phyloP scores from a whole-genome alignment of 1,284 basidiomycete species.

The Rhodotorula sp. region DNA sequence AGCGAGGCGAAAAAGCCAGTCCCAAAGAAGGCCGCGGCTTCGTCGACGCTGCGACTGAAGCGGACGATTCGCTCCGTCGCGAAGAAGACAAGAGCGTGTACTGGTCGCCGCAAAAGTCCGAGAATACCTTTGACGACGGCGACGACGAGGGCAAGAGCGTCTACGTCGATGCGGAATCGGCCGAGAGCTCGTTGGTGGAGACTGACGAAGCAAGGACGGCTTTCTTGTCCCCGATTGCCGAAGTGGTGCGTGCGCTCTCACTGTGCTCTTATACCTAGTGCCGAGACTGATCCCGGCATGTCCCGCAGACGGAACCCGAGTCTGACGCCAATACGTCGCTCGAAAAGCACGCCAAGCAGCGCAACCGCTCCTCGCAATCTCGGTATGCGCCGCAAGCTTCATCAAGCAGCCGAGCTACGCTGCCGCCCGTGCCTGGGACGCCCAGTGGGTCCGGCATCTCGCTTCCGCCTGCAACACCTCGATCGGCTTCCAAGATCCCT shows the following conservation, averaged over 20 bases:
- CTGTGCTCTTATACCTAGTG: too few species aligned
- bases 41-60: neutral
- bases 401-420: constrained; percentile 3
- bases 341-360: neutral
- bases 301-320: constrained; percentile 34
- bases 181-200: neutral
- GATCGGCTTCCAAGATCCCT: constrained; percentile 22
- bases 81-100: constrained; percentile 14
- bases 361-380: too few species aligned
- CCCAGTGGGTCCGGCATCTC: neutral
- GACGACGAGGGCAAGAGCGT: constrained; percentile 7
- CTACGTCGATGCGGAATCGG: neutral
- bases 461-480: constrained; percentile 7
- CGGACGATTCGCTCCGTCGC: neutral
- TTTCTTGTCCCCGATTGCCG: constrained; percentile 32
- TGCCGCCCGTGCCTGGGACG: neutral
- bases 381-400: too few species aligned
- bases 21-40: constrained; percentile 7
- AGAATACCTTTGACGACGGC: neutral
- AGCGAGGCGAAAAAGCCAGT: constrained; percentile 27
- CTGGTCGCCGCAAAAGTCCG: constrained; percentile 13
- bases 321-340: constrained; percentile 27
- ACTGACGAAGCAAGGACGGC: constrained; percentile 1
- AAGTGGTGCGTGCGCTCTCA: constrained; percentile 20
- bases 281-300: too few species aligned